A percentile compares a stretch with the other conserved stretches of the same genome.
Evolutionary conservation across 345 rosid species (phyloP).

Genomic region (Lumnitzera littorea): DNA sequence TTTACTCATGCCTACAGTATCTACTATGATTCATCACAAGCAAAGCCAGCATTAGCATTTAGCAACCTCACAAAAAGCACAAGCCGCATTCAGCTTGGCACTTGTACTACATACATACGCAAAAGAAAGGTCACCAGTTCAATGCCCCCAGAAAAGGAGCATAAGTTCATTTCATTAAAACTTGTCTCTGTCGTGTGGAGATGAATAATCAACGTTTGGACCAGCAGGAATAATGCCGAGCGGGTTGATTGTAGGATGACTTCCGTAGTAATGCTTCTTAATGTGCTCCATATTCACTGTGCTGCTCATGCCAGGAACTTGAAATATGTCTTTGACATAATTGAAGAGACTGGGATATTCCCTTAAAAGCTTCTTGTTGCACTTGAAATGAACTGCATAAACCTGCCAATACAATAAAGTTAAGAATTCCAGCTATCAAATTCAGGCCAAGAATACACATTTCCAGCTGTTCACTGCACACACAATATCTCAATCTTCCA

Average conservation of each 20-base stretch:
- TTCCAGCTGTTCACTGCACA: neutral
- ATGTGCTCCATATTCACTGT: slow-evolving; percentile 37
- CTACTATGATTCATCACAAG: too few relatives aligned
- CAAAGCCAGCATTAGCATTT: too few relatives aligned
- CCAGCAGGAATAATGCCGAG: slow-evolving; percentile 37
- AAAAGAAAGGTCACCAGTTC: neutral
- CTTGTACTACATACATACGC: neutral
- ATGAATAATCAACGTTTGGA: slow-evolving; percentile 27
- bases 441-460: neutral
- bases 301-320: slow-evolving; percentile 32
- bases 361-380: slow-evolving; percentile 35
- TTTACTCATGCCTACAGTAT: too few relatives aligned
- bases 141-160: neutral
- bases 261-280: slow-evolving; percentile 35
- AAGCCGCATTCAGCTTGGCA: too few relatives aligned
- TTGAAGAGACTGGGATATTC: slow-evolving; percentile 44
- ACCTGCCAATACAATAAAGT: slow-evolving; percentile 19
- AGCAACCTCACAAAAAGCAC: too few relatives aligned
- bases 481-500: too few relatives aligned
- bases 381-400: slow-evolving; percentile 48
- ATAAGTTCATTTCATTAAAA: slow-evolving; percentile 6
- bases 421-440: neutral
- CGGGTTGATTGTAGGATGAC: slow-evolving; percentile 39
- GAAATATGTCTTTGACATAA: slow-evolving; percentile 36
- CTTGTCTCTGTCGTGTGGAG: slow-evolving; percentile 30